Base-by-base conservation (phyloP, 345 rosid genomes). In the Aurinia saxatilis region DNA sequence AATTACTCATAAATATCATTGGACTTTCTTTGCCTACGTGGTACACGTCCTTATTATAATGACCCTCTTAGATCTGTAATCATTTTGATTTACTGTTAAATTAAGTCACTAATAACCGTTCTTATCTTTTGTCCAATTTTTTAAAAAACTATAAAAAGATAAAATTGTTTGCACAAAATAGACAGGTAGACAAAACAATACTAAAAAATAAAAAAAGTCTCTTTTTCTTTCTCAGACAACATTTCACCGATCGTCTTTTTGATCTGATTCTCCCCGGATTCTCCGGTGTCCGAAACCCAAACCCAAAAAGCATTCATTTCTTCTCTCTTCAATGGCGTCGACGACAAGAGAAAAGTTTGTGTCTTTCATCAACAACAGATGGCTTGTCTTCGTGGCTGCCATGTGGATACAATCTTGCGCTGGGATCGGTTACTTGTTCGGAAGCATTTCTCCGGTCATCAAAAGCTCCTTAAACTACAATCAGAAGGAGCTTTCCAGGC, bases 351-450 rank as follows among this genome's bases (percentile, higher is more conserved):
- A 90, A 56, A 79, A 53, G 63, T 59, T 90, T 10, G 33, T 25
- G 10, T 71, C 65, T 42, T 86, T 90, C 68, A 31, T 88, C 29
- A 86, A 77, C 67, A 88, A 88, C 42, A 78, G 99, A 81, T 95
- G 98, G 98, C 80, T 88, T 46, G 99, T 90, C 52, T 90, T 95
- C 56, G 96, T 95, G 51, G 93, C 95, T 1, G 95, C 98, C 81
- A 95, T 95, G 93, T 95, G 99, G 98, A 83, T 95, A 60, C 91
- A 90, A 76, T 90, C 98, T 0, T 86, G 96, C 65, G 97, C 98
- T 11, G 99, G 99, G 6, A 72, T 86, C 49, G 98, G 96, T 46
- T 95, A 95, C 71, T 53, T 95, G 73, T 95, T 88, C 70, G 96
- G 98, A 34, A 95, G 98, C 77, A 83, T 95, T 55, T 95, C 99